Evolutionary conservation across 2,329 filamentous ascomycete species (phyloP).

Genomic region (Pseudogymnoascus sp.): DNA sequence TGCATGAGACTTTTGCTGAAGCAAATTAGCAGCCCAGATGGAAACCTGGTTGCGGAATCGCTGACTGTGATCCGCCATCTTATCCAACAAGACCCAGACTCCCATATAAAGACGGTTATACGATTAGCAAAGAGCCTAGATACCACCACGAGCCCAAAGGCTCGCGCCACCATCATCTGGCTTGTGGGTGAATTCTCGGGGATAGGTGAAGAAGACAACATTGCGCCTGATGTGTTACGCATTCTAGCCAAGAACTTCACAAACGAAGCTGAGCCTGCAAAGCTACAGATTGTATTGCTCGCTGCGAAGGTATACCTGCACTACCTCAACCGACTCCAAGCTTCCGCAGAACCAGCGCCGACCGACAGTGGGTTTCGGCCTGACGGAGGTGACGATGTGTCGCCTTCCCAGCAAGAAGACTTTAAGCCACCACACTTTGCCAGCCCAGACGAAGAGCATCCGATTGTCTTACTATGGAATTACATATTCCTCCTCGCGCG

Average conservation of each 20-base stretch:
- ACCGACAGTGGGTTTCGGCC: slow-evolving; percentile 25
- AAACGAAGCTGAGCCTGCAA: slow-evolving; percentile 76
- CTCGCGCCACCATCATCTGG: slow-evolving; percentile 93
- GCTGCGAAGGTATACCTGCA: slow-evolving; percentile 97
- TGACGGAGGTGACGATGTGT: slow-evolving; percentile 19
- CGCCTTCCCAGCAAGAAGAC: slow-evolving; percentile 17
- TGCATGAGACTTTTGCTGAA: slow-evolving; percentile 78
- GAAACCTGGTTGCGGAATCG: slow-evolving; percentile 83
- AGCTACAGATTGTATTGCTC: slow-evolving; percentile 84
- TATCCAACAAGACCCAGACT: slow-evolving; percentile 81
- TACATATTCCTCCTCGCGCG: slow-evolving; percentile 79
- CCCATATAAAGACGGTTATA: slow-evolving; percentile 79
- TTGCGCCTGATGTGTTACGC: slow-evolving; percentile 85
- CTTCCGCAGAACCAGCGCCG: slow-evolving; percentile 29
- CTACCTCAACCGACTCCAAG: slow-evolving; percentile 61
- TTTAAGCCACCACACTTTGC: slow-evolving; percentile 15
- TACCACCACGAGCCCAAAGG: slow-evolving; percentile 77
- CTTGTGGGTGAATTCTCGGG: slow-evolving; percentile 91
- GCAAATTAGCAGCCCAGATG: slow-evolving; percentile 83
- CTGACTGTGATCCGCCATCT: slow-evolving; percentile 92
- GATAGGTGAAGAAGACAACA: slow-evolving; percentile 72
- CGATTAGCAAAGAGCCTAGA: slow-evolving; percentile 87
- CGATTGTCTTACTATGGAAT: slow-evolving; percentile 72
- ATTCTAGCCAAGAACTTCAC: slow-evolving; percentile 81
- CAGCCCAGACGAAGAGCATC: slow-evolving; percentile 44